Evolutionary conservation across 148 eudicot species (phyloP).

Genomic region (Hydrangea macrophylla): DNA sequence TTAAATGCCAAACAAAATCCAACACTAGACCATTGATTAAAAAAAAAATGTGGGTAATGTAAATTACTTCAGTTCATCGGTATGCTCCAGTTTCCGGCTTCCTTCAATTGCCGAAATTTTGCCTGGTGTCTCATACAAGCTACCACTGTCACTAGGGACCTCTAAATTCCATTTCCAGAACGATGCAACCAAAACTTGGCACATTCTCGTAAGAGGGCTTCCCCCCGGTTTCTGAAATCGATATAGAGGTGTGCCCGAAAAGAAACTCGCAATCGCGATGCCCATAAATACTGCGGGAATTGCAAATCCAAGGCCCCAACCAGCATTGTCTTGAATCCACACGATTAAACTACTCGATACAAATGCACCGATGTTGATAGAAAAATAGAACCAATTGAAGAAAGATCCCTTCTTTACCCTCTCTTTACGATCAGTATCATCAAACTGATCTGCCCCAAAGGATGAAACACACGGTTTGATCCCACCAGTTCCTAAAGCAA

Average conservation of each 20-base stretch:
- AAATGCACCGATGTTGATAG: slow-evolving; percentile 56
- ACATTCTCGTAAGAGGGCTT: slow-evolving; percentile 65
- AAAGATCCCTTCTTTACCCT: slow-evolving; percentile 63
- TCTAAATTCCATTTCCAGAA: slow-evolving; percentile 38
- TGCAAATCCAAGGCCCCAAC: slow-evolving; percentile 72
- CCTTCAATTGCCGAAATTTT: slow-evolving; percentile 52
- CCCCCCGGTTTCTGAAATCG: slow-evolving; percentile 71
- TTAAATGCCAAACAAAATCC: background rate
- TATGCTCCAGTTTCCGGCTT: slow-evolving; percentile 59
- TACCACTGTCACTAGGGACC: slow-evolving; percentile 40
- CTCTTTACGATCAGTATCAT: slow-evolving; percentile 58
- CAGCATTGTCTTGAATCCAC: slow-evolving; percentile 64
- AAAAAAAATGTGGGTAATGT: background rate
- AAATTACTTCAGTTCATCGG: slow-evolving; percentile 55
- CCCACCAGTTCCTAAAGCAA: slow-evolving; percentile 58
- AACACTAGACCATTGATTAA: background rate
- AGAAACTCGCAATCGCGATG: slow-evolving; percentile 55
- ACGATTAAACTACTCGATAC: slow-evolving; percentile 55
- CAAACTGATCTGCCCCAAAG: slow-evolving; percentile 66
- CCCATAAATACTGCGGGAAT: slow-evolving; percentile 62
- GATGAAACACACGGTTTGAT: slow-evolving; percentile 58
- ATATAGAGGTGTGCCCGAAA: slow-evolving; percentile 49
- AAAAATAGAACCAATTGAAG: slow-evolving; percentile 68
- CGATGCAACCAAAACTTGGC: slow-evolving; percentile 62
- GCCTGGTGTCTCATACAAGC: slow-evolving; percentile 48